Conservation (phyloP, 768 basidiomycete species). For the Phylloporus arenicola region DNA sequence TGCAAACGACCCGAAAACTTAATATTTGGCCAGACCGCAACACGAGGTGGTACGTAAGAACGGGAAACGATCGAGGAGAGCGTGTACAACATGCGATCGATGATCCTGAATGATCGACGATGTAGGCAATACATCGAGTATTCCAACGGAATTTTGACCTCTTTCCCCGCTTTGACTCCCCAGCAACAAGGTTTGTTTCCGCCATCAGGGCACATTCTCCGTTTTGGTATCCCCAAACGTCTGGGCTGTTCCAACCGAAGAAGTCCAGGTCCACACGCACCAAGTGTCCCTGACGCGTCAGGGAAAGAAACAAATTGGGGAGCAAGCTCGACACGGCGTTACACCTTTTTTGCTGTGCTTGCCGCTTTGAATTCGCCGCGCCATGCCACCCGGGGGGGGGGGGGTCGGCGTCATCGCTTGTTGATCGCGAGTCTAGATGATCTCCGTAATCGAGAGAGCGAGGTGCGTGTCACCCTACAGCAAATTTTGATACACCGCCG, state of each 20-base stretch:
- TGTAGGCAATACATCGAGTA: not conserved
- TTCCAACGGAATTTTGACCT: not conserved
- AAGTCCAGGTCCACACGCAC: too few species aligned
- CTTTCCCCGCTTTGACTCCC: too few species aligned
- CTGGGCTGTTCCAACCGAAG: not conserved
- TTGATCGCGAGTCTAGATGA: not conserved
- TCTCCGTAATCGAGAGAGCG: not conserved
- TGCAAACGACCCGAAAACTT: not conserved
- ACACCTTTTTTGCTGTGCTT: not conserved
- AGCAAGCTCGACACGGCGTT: not conserved
- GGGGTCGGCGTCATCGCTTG: not conserved
- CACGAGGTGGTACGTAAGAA: not conserved
- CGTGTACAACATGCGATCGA: not conserved
- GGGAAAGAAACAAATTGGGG: too few species aligned
- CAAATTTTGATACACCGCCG: not conserved
- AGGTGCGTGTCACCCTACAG: not conserved
- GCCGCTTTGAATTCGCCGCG: not conserved
- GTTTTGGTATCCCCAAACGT: not conserved
- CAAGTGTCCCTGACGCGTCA: too few species aligned
- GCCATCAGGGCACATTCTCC: not conserved
- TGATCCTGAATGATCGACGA: constrained; percentile 1
- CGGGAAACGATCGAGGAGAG: not conserved
- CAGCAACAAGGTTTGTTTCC: too few species aligned
- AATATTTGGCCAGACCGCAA: not conserved
- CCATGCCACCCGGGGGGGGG: not conserved